Percentiles rank a stretch among this genome's conserved stretches.
Evolutionary conservation across 2,329 filamentous ascomycete species (phyloP).

Genomic region (Juglanconis sp.): DNA sequence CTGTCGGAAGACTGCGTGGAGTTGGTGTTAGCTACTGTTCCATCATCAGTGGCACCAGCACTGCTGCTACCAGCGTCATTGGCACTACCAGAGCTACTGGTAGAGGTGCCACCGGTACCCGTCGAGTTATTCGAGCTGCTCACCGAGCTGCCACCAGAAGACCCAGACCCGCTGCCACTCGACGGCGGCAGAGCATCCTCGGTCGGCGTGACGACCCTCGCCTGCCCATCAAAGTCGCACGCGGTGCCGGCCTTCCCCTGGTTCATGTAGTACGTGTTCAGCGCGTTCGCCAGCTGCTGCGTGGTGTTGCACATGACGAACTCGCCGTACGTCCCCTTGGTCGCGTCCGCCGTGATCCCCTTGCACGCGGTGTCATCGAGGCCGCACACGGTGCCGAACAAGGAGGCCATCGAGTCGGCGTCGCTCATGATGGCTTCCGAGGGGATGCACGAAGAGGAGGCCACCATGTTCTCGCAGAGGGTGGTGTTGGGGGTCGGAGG

Average conservation of each 20-base stretch:
- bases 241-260: constrained; percentile 53
- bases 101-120: not conserved
- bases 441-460: constrained; percentile 68
- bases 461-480: constrained; percentile 83
- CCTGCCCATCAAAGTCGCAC: constrained; percentile 70
- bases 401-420: constrained; percentile 55
- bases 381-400: constrained; percentile 76
- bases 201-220: constrained; percentile 29
- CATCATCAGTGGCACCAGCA: not conserved
- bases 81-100: not conserved
- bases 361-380: constrained; percentile 52
- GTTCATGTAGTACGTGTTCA: constrained; percentile 68
- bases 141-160: constrained; percentile 7
- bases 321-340: constrained; percentile 67
- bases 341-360: constrained; percentile 66
- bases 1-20: not conserved
- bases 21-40: not conserved
- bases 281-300: constrained; percentile 69
- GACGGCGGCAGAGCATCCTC: not conserved
- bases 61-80: not conserved
- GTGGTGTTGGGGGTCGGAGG: constrained; percentile 76
- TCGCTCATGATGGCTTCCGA: constrained; percentile 46
- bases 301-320: constrained; percentile 72
- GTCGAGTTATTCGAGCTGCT: not conserved
- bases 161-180: not conserved